Evolutionary conservation across 2,329 filamentous ascomycete species (phyloP).

Genomic region (Grosmannia huntii): DNA sequence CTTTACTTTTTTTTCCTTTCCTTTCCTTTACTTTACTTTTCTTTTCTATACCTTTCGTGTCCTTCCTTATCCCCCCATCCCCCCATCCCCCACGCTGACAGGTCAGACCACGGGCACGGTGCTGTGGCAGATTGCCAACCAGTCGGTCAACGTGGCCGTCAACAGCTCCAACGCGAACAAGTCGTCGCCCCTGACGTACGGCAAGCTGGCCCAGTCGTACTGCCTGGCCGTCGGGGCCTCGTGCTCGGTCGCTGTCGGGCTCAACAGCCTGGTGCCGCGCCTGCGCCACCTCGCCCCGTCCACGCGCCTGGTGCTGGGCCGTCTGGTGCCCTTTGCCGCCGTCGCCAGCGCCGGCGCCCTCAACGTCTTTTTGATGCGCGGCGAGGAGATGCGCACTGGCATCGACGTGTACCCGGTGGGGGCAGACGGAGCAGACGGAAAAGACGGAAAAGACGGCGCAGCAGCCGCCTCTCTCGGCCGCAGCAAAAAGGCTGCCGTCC

Average conservation of each 20-base stretch:
- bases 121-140: conserved; percentile 90
- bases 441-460: too few species aligned
- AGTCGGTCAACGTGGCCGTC: conserved; percentile 95
- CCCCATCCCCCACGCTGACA: background rate
- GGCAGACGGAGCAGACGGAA: background rate
- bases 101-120: conserved; percentile 65
- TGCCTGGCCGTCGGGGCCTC: conserved; percentile 82
- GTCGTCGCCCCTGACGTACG: conserved; percentile 72
- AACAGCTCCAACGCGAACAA: conserved; percentile 98
- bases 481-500: conserved; percentile 72
- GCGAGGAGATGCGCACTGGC: conserved; percentile 83
- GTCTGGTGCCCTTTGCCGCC: conserved; percentile 92
- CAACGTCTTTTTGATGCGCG: conserved; percentile 96
- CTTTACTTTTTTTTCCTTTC: background rate
- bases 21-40: too few species aligned
- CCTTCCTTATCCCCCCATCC: too few species aligned
- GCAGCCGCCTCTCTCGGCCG: conserved; percentile 56
- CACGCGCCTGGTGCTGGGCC: conserved; percentile 61
- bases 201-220: conserved; percentile 79
- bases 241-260: conserved; percentile 82
- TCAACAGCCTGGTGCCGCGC: conserved; percentile 81
- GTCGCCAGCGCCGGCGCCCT: conserved; percentile 83
- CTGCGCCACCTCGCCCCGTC: conserved; percentile 64
- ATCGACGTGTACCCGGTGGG: conserved; percentile 81
- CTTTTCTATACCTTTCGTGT: too few species aligned